Base-by-base conservation (phyloP, 208 protist species). In the Lotmaria passim region DNA sequence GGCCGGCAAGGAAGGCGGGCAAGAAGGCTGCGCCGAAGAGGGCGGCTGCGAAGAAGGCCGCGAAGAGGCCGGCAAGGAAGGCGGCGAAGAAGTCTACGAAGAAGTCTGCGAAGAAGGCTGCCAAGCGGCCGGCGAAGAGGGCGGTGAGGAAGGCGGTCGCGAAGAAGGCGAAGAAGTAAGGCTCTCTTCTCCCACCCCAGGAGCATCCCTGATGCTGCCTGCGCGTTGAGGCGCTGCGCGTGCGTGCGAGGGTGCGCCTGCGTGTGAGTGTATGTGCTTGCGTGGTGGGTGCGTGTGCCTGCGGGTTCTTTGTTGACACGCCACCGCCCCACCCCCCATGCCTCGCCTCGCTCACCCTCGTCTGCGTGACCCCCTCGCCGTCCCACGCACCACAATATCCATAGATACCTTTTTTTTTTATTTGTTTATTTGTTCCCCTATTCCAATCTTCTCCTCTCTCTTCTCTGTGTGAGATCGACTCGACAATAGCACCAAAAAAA, bases 41-140 rank as follows among this genome's bases (percentile, higher is more conserved):
- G 62, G 64, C 47, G 61, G 41, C 39, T 1, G 64, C 52, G 3
- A 36, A 43, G 52, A 69, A 59, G 51, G 36, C 38, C 21, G 56
- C 56, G 53, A 58, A 58, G 34, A 43, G 43, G 34, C 19, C 31
- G 12, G 15, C 5, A 21, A 24, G 8, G 44, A 48, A 48, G 44
- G 15, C 44, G 44, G 44, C 44, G 44, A 48, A 48, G 44, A 48
- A 23, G 44, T 7, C 60, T 46, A 46, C 63, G 23, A 78, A 78
- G 72, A 78, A 75, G 51, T 2, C 21, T 7, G 7, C 57, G 19
- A 78, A 78, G 73, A 78, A 76, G 53, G 41, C 15, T 5, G 47
- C 43, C 47, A 77, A 77, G 71, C 69, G 69, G 60, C 26, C 61
- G 0, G 74, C 56, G 24, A 80, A 80, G 74, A 80, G 75, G 74